Base-by-base conservation (phyloP, 805 yeast species). In the Grigorovia yakushimaensis region DNA sequence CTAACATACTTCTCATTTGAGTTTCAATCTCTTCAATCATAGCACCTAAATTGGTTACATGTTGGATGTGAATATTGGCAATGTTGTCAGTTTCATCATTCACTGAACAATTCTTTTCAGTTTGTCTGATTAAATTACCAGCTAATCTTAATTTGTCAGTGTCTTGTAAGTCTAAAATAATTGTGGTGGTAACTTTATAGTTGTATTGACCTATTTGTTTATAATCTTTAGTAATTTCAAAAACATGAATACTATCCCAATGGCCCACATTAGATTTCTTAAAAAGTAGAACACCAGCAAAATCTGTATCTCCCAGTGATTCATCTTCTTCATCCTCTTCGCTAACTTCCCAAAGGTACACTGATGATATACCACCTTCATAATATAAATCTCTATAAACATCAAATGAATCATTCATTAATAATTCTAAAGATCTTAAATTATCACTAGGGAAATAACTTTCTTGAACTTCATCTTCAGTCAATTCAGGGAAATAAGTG, bases 221-320 rank as follows among this genome's bases (percentile, higher is more conserved):
- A 6, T 66, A 54, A 41, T 69, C 72, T 0, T 74, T 73, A 7
- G 64, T 65, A 8, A 82, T 82, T 64, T 91, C 97, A 54, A 93
- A 77, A 9, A 91, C 98, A 64, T 91, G 98, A 53, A 91, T 85
- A 46, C 93, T 80, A 65, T 93, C 96, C 98, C 98, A 91, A 44
- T 74, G 71, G 13, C 89, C 85, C 7, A 36, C 44, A 21, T 59
- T 58, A 9, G 58, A 56, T 45, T 91, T 91, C 69, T 93, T 86
- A 61, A 91, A 73, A 50, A 91, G 72, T 15, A 81, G 88, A 5
- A 88, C 96, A 19, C 98, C 98, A 4, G 97, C 96, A 70, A 91
- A 88, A 38, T 62, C 67, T 13, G 44, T 42, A 9, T 42, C 44
- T 13, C 23, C 22, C 23, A 27, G 61, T 59, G 40, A 40, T 15